A percentile compares a stretch with the other conserved stretches of the same genome.
phyloP scores from a whole-genome alignment of 2,329 filamentous ascomycete species.

The Coniochaeta sp. region DNA sequence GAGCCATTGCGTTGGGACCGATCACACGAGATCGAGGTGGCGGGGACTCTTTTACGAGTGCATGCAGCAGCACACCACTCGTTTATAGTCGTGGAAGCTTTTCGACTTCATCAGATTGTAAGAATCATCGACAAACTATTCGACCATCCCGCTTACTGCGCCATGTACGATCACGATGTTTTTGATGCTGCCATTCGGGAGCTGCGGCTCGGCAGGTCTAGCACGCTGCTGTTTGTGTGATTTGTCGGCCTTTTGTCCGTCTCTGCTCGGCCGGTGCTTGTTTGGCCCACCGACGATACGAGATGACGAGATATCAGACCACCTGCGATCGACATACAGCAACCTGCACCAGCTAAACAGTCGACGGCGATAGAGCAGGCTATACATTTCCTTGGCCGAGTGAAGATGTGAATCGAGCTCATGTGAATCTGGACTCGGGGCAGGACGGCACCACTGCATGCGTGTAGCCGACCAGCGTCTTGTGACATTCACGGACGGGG shows the following conservation, averaged over 20 bases:
- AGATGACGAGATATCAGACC: conserved; percentile 1
- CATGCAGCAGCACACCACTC: background rate
- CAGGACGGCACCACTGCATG: too few relatives aligned
- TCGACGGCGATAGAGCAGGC: background rate
- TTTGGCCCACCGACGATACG: background rate
- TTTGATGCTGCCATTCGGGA: background rate
- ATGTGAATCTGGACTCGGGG: too few relatives aligned
- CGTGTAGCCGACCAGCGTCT: too few relatives aligned
- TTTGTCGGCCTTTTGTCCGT: background rate
- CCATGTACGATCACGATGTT: background rate
- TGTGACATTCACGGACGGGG: too few relatives aligned
- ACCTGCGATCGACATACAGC: background rate
- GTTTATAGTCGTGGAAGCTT: background rate
- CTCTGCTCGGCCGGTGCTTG: background rate
- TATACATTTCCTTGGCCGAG: too few relatives aligned
- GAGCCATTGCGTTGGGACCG: background rate
- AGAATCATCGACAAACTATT: too few relatives aligned
- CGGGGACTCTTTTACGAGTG: background rate
- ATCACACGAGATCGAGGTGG: background rate
- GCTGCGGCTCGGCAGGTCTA: background rate
- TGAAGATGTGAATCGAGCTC: too few relatives aligned
- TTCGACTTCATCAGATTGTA: too few relatives aligned
- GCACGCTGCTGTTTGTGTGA: too few relatives aligned
- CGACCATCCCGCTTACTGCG: too few relatives aligned
- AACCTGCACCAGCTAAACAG: background rate